Evolutionary conservation across 352 stramenopile genomes (phyloP), one percentile per base, ranked within the genome.

Genomic region (Globisporangium camurandrum): DNA sequence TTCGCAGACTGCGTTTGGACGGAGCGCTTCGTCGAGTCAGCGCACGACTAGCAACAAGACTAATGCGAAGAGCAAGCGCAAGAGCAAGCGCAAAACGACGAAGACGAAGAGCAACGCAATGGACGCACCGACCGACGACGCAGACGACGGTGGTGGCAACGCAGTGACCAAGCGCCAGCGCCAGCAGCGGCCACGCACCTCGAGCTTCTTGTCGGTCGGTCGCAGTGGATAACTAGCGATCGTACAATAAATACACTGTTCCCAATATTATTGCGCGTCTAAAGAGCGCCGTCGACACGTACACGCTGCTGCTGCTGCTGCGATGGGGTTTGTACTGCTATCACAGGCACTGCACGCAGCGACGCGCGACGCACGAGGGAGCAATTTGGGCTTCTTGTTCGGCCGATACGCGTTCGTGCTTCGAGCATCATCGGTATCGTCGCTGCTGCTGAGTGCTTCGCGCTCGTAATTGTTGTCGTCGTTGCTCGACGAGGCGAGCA

Each of bases 391-490:
- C 40, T 80, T 80, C 57, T 85, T 87, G 48, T 66, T 67, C 3
- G 75, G 71, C 26, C 64, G 61, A 16, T 30, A 45, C 11, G 12
- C 6, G 14, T 12, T 34, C 38, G 23, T 24, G 41, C 20, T 11
- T 3, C 14, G 9, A n/a, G 26, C 34, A 23, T 53, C 46, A 6
- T 28, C 38, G 1, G 55, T 43, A n/a, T 68, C 39, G 8, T 61
- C 51, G 40, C 67, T 58, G 19, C 66, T 65, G 26, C 23, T n/a
- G 1, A 92, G 59, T 28, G 88, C 81, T 20, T 89, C 75, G 31
- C 78, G 71, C 66, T 92, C 81, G 57, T 86, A 92, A n/a, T n/a
- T n/a, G 14, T 66, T 66, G 12, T 83, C 77, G 53, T 80, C 63
- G 27, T 51, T 56, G 17, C 23, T 67, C 46, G 37, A 59, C 49